Evolutionary conservation across 768 basidiomycete genomes (phyloP).

Genomic region (Leccinum pellstonianum): DNA sequence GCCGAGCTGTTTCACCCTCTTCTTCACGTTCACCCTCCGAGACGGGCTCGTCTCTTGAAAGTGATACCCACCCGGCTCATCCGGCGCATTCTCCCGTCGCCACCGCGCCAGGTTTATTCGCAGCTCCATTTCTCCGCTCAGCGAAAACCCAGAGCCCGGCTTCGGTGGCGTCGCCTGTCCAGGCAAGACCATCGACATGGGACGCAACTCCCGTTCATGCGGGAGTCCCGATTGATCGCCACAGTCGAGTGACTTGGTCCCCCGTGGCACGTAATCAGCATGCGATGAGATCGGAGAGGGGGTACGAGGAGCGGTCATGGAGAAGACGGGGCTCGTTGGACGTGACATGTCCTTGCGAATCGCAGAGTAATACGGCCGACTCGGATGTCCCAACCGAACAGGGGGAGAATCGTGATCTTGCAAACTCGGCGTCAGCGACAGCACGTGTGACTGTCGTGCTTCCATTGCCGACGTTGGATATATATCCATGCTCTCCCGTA

Average conservation of each 20-base stretch:
- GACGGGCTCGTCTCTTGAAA: slow-evolving; percentile 31
- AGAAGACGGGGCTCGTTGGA: slow-evolving; percentile 35
- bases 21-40: slow-evolving; percentile 23
- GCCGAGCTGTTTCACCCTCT: slow-evolving; percentile 30
- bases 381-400: slow-evolving; percentile 50
- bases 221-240: slow-evolving; percentile 21
- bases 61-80: slow-evolving; percentile 31
- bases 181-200: slow-evolving; percentile 30
- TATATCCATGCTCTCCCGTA: slow-evolving; percentile 23
- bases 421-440: slow-evolving; percentile 21
- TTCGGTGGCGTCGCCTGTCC: slow-evolving; percentile 19
- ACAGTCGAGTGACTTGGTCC: slow-evolving; percentile 35
- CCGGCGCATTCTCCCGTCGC: slow-evolving; percentile 30
- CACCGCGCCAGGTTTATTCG: slow-evolving; percentile 51
- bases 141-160: slow-evolving; percentile 44
- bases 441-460: slow-evolving; percentile 18
- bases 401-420: slow-evolving; percentile 22
- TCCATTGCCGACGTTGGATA: slow-evolving; percentile 19
- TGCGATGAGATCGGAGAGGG: slow-evolving; percentile 29
- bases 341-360: slow-evolving; percentile 50
- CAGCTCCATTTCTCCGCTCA: slow-evolving; percentile 61
- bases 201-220: slow-evolving; percentile 22
- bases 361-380: slow-evolving; percentile 53
- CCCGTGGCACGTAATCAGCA: slow-evolving; percentile 25
- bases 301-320: slow-evolving; percentile 25